A percentile compares a stretch with the other conserved stretches of the same genome.
Evolutionary conservation across 345 rosid genomes (phyloP).

Genomic region (Dipteronia dyeriana): DNA sequence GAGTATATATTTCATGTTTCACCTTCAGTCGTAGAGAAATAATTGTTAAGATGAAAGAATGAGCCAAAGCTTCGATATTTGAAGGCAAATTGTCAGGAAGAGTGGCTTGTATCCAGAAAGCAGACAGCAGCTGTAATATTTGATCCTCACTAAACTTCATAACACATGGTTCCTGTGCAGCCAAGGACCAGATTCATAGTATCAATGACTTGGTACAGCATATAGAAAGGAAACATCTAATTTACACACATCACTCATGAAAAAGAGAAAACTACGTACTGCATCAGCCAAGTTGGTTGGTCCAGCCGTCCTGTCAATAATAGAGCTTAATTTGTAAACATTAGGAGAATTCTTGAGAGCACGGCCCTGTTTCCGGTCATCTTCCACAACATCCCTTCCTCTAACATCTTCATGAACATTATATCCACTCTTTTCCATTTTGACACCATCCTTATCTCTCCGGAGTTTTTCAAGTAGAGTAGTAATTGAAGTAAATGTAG

Average conservation of each 20-base stretch:
- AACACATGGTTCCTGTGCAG: slow-evolving; percentile 63
- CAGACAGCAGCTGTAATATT: slow-evolving; percentile 78
- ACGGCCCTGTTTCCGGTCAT: slow-evolving; percentile 51
- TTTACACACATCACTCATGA: not conserved
- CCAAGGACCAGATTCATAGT: slow-evolving; percentile 8
- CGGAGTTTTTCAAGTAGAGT: slow-evolving; percentile 85
- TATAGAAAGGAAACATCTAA: not conserved
- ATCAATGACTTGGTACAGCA: not conserved
- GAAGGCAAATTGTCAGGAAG: slow-evolving; percentile 80
- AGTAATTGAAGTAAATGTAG: slow-evolving; percentile 72
- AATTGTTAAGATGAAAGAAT: slow-evolving; percentile 67
- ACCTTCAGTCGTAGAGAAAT: slow-evolving; percentile 83
- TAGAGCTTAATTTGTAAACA: slow-evolving; percentile 67
- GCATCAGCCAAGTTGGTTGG: slow-evolving; percentile 47
- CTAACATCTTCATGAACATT: slow-evolving; percentile 45
- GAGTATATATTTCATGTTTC: slow-evolving; percentile 3
- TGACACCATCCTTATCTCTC: slow-evolving; percentile 66
- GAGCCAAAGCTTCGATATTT: slow-evolving; percentile 89
- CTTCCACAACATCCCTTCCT: slow-evolving; percentile 43
- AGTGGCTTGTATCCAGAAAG: slow-evolving; percentile 82
- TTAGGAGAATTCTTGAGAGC: slow-evolving; percentile 57
- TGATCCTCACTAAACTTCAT: slow-evolving; percentile 89
- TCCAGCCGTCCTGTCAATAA: slow-evolving; percentile 60
- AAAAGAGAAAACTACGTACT: slow-evolving; percentile 32
- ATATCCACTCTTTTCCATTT: slow-evolving; percentile 45